These are phyloP conservation scores for Cubamyces lactineus DNA, from an alignment of 768 basidiomycete genomes.

Conservation along the genomic window DNA sequence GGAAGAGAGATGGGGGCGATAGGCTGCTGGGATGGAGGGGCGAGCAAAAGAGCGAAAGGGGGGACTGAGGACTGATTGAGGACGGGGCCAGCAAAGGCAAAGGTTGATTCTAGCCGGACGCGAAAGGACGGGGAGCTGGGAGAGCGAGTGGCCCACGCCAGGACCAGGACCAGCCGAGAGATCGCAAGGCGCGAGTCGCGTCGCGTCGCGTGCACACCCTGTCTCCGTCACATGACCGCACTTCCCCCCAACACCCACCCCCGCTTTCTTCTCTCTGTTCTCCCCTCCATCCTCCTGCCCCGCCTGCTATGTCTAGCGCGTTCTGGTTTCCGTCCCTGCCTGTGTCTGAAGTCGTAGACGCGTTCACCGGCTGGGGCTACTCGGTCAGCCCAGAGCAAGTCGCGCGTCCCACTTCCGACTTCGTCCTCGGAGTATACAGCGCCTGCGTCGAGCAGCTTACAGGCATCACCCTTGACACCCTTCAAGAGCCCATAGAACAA, in stretches of 20 bases:
- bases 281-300: background rate
- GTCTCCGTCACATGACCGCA: constrained; percentile 21
- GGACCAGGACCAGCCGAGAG: too few relatives aligned
- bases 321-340: constrained; percentile 71
- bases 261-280: background rate
- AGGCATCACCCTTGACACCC: constrained; percentile 56
- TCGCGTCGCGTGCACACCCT: constrained; percentile 19
- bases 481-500: constrained; percentile 61
- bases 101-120: background rate
- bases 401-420: constrained; percentile 65
- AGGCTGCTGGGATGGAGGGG: background rate
- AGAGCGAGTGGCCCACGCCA: background rate
- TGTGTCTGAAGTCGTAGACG: constrained; percentile 61
- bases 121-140: background rate
- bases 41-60: too few relatives aligned
- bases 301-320: constrained; percentile 32
- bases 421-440: constrained; percentile 69
- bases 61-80: constrained; percentile 1
- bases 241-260: constrained; percentile 5
- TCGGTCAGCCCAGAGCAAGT: constrained; percentile 70
- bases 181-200: background rate
- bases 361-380: constrained; percentile 71
- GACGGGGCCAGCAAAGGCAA: background rate
- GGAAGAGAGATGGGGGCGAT: background rate
- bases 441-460: constrained; percentile 77